These are phyloP conservation scores for Penicillium griseofulvum DNA, from an alignment of 2,329 filamentous ascomycete species.

Conservation along the genomic window DNA sequence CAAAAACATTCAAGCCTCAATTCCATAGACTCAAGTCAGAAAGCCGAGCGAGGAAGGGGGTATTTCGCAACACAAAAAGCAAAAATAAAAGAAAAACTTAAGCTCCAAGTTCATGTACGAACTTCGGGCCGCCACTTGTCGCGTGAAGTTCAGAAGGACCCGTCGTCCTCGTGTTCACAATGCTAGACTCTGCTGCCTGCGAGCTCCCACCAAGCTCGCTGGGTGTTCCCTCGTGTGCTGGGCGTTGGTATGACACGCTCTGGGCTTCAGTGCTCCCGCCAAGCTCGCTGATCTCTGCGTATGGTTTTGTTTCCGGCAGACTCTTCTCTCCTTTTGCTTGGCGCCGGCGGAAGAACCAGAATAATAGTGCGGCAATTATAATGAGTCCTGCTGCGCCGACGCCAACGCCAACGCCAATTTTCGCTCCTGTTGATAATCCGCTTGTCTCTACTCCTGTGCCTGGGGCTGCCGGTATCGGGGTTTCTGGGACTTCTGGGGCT, in stretches of 20 bases:
- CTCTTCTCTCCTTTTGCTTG: not conserved
- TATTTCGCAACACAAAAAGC: not conserved
- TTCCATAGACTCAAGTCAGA: not conserved
- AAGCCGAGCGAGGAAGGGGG: not conserved
- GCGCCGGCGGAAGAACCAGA: constrained; percentile 4
- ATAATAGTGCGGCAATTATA: not conserved
- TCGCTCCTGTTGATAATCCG: not conserved
- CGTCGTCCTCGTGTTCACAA: not conserved
- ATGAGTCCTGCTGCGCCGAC: not conserved
- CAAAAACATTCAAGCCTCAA: not conserved
- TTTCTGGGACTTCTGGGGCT: not conserved
- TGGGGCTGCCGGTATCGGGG: not conserved
- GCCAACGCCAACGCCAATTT: constrained; percentile 2
- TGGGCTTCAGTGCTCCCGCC: not conserved
- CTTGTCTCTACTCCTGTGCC: not conserved
- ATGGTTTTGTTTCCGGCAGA: not conserved
- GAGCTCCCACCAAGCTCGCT: not conserved
- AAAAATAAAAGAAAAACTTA: not conserved
- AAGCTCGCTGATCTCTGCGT: not conserved
- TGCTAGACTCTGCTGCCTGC: not conserved
- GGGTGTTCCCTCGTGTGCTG: not conserved
- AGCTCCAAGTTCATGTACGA: constrained; percentile 2
- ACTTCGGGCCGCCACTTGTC: not conserved
- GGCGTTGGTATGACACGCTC: not conserved
- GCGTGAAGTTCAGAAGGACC: not conserved